Evolutionary conservation across 495 filamentous ascomycete species (phyloP).

Genomic region (Aspergillus saccharolyticus): DNA sequence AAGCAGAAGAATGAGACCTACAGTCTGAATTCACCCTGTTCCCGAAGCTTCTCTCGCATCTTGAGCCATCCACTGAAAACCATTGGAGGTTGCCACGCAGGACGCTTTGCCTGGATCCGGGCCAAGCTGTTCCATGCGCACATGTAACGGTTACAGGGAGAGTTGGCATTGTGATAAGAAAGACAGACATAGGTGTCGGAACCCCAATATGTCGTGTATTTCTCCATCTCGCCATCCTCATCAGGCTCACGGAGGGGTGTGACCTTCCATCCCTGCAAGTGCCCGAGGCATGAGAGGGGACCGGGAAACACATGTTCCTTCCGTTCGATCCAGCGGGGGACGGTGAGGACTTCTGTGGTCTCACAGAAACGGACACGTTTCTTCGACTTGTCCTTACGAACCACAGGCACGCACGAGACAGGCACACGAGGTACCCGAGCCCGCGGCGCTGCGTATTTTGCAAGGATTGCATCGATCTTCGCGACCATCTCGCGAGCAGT

Average conservation of each 20-base stretch:
- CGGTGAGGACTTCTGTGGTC: conserved; percentile 9
- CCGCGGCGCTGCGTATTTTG: conserved; percentile 6
- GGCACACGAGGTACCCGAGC: not conserved
- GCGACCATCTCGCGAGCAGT: conserved; percentile 7
- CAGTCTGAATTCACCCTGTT: conserved; percentile 9
- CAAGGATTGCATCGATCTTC: conserved; percentile 8
- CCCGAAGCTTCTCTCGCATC: conserved; percentile 6
- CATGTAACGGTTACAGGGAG: conserved; percentile 7
- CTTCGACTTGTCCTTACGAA: conserved; percentile 3
- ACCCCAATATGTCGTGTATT: conserved; percentile 23
- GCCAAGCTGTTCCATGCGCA: conserved; percentile 18
- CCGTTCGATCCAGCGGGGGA: conserved; percentile 22
- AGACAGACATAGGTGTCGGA: conserved; percentile 16
- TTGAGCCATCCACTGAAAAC: conserved; percentile 12
- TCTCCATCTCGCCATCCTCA: conserved; percentile 20
- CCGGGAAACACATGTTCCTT: conserved; percentile 16
- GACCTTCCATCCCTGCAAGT: conserved; percentile 22
- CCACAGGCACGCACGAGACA: not conserved
- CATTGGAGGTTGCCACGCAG: conserved; percentile 8
- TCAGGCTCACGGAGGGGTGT: conserved; percentile 17
- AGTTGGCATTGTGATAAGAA: conserved; percentile 4
- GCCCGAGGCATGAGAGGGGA: conserved; percentile 15
- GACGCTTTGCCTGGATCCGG: conserved; percentile 6
- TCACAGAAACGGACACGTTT: conserved; percentile 26
- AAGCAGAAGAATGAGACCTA: too few species aligned